These are phyloP conservation scores for Pezicula rhizophila DNA, from an alignment of 2,329 filamentous ascomycete species.

Conservation along the genomic window DNA sequence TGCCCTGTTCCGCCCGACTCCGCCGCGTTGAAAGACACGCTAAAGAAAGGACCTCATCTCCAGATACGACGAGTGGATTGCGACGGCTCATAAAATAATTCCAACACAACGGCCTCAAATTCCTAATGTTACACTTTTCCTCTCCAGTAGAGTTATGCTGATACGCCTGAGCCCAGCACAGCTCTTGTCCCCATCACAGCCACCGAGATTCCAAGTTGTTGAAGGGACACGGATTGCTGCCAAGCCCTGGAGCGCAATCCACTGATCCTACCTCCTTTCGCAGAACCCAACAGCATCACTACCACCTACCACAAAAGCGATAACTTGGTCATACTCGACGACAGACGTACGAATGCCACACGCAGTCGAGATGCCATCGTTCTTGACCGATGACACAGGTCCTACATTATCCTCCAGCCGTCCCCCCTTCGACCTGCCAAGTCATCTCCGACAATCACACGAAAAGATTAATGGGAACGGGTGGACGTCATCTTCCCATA, in stretches of 20 bases:
- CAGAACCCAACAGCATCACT: constrained; percentile 5
- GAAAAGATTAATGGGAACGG: constrained; percentile 28
- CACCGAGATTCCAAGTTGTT: neutral
- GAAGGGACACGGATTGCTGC: constrained; percentile 3
- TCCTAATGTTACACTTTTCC: too few relatives aligned
- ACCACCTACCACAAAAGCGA: constrained; percentile 12
- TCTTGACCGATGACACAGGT: constrained; percentile 37
- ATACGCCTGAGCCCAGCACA: too few relatives aligned
- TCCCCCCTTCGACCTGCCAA: constrained; percentile 28
- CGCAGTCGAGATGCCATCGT: constrained; percentile 44
- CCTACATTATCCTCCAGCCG: constrained; percentile 22
- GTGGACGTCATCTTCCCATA: constrained; percentile 18
- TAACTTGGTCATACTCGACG: constrained; percentile 19
- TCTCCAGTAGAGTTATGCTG: too few relatives aligned
- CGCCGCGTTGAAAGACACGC: neutral
- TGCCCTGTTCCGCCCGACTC: neutral
- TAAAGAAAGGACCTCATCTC: neutral
- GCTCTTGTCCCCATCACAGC: too few relatives aligned
- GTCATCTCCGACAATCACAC: constrained; percentile 27
- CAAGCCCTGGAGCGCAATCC: constrained; percentile 14
- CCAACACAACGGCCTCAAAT: neutral
- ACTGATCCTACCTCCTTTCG: constrained; percentile 20
- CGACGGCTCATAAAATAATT: neutral
- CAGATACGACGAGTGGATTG: neutral
- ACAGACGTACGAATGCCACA: constrained; percentile 31